Base-by-base conservation (phyloP, 495 filamentous ascomycete species). In the Aspergillus kassunensis region DNA sequence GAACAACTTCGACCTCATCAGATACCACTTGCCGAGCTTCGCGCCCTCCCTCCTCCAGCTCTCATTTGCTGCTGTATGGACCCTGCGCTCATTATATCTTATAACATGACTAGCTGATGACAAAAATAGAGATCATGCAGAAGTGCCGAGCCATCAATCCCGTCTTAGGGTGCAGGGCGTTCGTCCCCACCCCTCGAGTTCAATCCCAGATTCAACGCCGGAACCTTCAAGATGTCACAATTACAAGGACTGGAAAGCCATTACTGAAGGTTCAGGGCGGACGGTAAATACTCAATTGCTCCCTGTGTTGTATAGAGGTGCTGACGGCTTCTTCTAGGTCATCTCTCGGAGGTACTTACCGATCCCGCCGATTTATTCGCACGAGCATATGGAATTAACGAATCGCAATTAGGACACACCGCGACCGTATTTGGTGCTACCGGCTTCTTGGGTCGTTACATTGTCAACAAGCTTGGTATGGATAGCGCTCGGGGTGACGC, bases 361-460 rank as follows among this genome's bases (percentile, higher is more conserved):
- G 44, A 46, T 53, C 63, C 60, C 49, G 48, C 19, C 25, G 33
- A 24, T 19, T 37, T 48, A 47, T 53, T 56, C 54, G 52, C 39
- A 54, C 57, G 23, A 29, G 29, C 53, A 37, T 53, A 47, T 47
- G 49, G 44, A 50, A 49, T 63, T 65, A 65, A 67, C 55, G 18
- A 58, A 58, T 47, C 60, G 45, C 39, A 46, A 52, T 57, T 76
- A 90, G 91, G 90, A 46, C 90, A 97, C 70, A 97, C 91, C 53
- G 91, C 87, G 29, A 99, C 93, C 35, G 91, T 99, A 62, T 99
- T 99, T 71, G 93, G 93, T 71, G 95, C 95, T 55, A 96, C 92
- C 35, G 93, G 93, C 56, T 91, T 95, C 68, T 79, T 99, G 33
- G 93, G 93, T 62, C 86, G 93, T 61, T 99, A 99, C 70, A 95